phyloP scores from a whole-genome alignment of 352 stramenopile genomes.

The Thalassiosira gravida region DNA sequence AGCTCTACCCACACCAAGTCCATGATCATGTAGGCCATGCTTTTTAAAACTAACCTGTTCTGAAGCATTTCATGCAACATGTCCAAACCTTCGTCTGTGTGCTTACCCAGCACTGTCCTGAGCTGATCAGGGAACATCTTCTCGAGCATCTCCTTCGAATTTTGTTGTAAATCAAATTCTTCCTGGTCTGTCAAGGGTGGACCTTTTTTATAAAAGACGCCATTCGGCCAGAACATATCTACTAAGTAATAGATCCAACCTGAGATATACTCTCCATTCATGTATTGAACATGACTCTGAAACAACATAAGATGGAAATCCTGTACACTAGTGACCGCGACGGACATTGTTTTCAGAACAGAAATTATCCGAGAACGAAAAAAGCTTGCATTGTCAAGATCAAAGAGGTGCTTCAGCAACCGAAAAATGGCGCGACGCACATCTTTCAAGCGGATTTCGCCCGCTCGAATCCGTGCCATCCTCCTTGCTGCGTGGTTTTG shows the following conservation, averaged over 20 bases:
- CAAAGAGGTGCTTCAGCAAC: conserved; percentile 79
- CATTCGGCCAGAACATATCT: conserved; percentile 84
- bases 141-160: conserved; percentile 68
- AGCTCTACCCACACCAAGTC: conserved; percentile 81
- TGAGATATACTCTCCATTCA: conserved; percentile 77
- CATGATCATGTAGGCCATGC: conserved; percentile 80
- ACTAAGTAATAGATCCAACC: conserved; percentile 68
- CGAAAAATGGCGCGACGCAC: conserved; percentile 77
- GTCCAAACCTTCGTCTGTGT: conserved; percentile 78
- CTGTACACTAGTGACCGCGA: conserved; percentile 75
- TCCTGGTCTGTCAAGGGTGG: conserved; percentile 62
- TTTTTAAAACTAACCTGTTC: conserved; percentile 84
- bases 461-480: conserved; percentile 71
- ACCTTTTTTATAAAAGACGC: conserved; percentile 70
- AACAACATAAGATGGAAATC: conserved; percentile 82
- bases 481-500: conserved; percentile 43
- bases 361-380: conserved; percentile 81
- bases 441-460: conserved; percentile 74
- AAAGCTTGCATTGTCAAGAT: conserved; percentile 86
- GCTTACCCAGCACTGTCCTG: conserved; percentile 76
- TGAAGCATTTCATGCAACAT: conserved; percentile 87
- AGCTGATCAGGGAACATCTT: conserved; percentile 80
- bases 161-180: conserved; percentile 50
- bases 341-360: conserved; percentile 81
- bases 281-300: conserved; percentile 70